Percentiles rank a stretch among this genome's conserved stretches.
Evolutionary conservation across 2,329 filamentous ascomycete species (phyloP).

Genomic region (Pestalotiopsis sp.): DNA sequence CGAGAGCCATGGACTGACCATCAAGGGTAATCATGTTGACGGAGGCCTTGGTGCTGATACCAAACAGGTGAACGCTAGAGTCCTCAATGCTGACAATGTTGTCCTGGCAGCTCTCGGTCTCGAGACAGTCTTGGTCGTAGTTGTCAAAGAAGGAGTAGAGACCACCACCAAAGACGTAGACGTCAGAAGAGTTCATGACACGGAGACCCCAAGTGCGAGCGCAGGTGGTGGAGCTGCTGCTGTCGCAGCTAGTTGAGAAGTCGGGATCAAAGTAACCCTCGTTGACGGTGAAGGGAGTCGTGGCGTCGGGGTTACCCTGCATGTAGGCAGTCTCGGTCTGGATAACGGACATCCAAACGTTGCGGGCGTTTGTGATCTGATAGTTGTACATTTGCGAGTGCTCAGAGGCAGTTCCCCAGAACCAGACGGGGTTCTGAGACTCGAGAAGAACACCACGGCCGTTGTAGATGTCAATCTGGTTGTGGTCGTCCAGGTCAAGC

Average conservation of each 20-base stretch:
- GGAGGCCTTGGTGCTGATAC: constrained; percentile 73
- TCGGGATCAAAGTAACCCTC: constrained; percentile 65
- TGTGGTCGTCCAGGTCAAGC: constrained; percentile 72
- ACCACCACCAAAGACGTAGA: constrained; percentile 73
- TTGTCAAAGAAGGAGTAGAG: constrained; percentile 85
- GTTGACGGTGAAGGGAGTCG: constrained; percentile 64
- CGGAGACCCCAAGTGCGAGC: constrained; percentile 79
- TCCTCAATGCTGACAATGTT: constrained; percentile 76
- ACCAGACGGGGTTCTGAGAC: constrained; percentile 75
- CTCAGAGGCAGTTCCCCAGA: constrained; percentile 75
- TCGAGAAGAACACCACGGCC: constrained; percentile 83
- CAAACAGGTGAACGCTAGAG: constrained; percentile 64
- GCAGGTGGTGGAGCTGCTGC: constrained; percentile 46
- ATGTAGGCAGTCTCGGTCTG: constrained; percentile 91
- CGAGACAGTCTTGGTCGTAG: constrained; percentile 72
- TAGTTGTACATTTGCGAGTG: constrained; percentile 79
- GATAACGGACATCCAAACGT: constrained; percentile 81
- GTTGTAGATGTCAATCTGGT: constrained; percentile 86
- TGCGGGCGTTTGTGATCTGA: constrained; percentile 74
- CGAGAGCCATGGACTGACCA: constrained; percentile 53
- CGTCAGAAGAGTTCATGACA: constrained; percentile 65
- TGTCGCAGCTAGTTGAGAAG: constrained; percentile 61
- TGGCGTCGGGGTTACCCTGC: constrained; percentile 78
- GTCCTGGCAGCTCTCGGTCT: constrained; percentile 70
- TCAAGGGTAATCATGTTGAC: constrained; percentile 72